Evolutionary conservation across 768 basidiomycete genomes (phyloP).

Genomic region (Candolleomyces aberdarensis): DNA sequence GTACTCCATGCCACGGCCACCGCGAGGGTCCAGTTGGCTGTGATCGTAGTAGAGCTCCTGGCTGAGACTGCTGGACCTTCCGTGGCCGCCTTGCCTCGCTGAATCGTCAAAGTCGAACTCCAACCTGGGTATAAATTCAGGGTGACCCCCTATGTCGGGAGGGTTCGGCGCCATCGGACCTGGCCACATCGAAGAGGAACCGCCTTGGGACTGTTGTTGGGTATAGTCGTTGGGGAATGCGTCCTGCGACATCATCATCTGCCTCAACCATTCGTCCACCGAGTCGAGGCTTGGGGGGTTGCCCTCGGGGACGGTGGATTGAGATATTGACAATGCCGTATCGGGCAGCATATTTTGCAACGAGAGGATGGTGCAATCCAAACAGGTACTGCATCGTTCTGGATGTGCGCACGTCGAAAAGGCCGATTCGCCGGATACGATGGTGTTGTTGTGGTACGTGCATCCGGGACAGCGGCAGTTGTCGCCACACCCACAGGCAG

Average conservation of each 20-base stretch:
- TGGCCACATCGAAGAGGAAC: conserved; percentile 1
- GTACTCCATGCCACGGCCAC: conserved; percentile 8
- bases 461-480: conserved; percentile 66
- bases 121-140: conserved; percentile 5
- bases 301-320: conserved; percentile 42
- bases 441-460: conserved; percentile 45
- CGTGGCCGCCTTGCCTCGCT: not conserved
- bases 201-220: not conserved
- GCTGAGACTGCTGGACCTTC: not conserved
- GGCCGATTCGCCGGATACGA: conserved; percentile 27
- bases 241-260: not conserved
- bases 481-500: conserved; percentile 60
- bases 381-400: conserved; percentile 41
- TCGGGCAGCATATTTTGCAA: conserved; percentile 37
- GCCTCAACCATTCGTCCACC: conserved; percentile 44
- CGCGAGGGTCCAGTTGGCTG: not conserved
- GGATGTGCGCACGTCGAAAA: conserved; percentile 37
- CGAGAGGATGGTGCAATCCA: conserved; percentile 62
- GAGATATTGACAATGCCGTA: conserved; percentile 37
- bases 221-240: not conserved
- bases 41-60: not conserved
- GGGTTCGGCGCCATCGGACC: not conserved
- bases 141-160: not conserved
- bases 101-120: conserved; percentile 7
- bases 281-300: conserved; percentile 53